phyloP scores from a whole-genome alignment of 345 rosid species.

The Gossypium turneri region DNA sequence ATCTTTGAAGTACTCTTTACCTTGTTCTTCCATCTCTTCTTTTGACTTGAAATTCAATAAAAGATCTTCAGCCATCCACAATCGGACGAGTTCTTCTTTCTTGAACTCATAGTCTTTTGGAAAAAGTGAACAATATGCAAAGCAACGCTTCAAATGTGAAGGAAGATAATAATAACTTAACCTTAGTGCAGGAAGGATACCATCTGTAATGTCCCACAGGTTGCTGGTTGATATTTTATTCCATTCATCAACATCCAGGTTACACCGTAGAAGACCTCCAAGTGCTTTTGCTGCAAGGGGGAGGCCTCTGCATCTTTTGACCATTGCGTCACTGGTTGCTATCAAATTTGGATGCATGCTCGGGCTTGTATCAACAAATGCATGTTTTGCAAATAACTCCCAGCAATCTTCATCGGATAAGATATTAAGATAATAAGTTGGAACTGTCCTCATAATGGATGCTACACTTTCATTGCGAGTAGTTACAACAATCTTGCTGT shows the following conservation, averaged over 20 bases:
- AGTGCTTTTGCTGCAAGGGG: background rate
- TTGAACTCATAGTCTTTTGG: background rate
- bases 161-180: background rate
- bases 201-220: background rate
- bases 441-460: background rate
- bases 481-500: background rate
- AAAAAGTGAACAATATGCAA: slow-evolving; percentile 4
- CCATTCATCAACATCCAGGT: background rate
- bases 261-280: background rate
- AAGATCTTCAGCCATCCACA: slow-evolving; percentile 6
- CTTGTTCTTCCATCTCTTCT: background rate
- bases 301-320: background rate
- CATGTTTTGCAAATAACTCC: background rate
- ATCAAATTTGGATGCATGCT: background rate
- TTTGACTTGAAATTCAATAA: background rate
- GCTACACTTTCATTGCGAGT: background rate
- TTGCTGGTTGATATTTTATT: background rate
- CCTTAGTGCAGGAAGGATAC: background rate
- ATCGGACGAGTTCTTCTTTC: background rate
- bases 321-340: background rate
- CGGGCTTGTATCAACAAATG: background rate
- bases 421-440: background rate
- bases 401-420: background rate
- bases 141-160: background rate
- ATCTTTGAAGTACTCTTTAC: background rate